Evolutionary conservation across 2,329 filamentous ascomycete genomes (phyloP).

Genomic region (Xylaria sp.): DNA sequence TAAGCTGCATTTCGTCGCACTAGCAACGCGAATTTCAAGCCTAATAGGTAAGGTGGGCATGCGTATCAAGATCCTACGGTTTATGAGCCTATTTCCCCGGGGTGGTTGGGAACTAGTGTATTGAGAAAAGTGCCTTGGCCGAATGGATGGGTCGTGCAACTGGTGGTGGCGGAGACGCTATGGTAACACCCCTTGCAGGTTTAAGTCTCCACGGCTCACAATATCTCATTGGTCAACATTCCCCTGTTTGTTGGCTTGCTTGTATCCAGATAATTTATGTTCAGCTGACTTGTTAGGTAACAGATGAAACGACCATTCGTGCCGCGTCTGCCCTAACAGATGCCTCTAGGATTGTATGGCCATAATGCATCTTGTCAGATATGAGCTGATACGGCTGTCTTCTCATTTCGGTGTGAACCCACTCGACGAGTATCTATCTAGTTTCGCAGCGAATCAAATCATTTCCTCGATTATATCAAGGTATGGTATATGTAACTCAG

Average conservation of each 20-base stretch:
- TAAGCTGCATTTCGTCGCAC: not conserved
- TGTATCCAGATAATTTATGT: not conserved
- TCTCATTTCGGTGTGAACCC: not conserved
- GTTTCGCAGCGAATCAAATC: not conserved
- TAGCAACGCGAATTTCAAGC: not conserved
- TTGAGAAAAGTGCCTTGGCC: slow-evolving; percentile 15
- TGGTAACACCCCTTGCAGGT: not conserved
- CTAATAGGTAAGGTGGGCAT: not conserved
- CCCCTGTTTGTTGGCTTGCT: slow-evolving; percentile 2
- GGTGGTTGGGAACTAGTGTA: not conserved
- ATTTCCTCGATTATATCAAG: not conserved
- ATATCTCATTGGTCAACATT: slow-evolving; percentile 7
- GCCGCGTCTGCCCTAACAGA: not conserved
- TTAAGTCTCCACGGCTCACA: not conserved
- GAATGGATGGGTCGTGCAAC: not conserved
- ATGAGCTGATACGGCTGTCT: too few species aligned
- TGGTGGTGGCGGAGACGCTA: slow-evolving; percentile 15
- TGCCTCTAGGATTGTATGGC: not conserved
- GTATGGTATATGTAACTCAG: not conserved
- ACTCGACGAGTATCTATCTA: not conserved
- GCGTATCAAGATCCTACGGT: not conserved
- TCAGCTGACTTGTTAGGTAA: not conserved
- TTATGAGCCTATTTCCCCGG: not conserved
- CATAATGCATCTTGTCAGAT: not conserved
- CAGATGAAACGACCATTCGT: not conserved